Base-by-base conservation (phyloP, 352 stramenopile species). In the Phytophthora fragariae region DNA sequence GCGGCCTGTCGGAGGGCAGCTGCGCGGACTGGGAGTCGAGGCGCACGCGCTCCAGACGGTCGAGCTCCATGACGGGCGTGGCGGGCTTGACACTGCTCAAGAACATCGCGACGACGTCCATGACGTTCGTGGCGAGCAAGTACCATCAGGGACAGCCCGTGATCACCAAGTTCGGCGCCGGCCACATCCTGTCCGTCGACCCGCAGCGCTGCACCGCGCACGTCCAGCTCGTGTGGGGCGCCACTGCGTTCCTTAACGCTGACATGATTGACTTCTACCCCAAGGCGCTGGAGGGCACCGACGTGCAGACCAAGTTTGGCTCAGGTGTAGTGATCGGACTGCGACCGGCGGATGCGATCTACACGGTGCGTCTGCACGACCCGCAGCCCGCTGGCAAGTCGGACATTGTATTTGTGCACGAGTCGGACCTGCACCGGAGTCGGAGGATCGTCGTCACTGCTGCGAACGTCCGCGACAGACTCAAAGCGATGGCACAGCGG, bases 221-320 rank as follows among this genome's bases (percentile, higher is more conserved):
- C 21, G 79, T 95, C 50, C 80, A 92, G 77, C 83, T 93, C 50
- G 81, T 82, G 55, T 92, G 77, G 69, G 88, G 88, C 12, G 84
- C 82, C 12, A 84, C 72, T 24, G 85, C 86, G 14, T 93, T 68
- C 58, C 72, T 95, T 35, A 82, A 75, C 52, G 80, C 77, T 2
- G 82, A 89, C 64, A 83, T 84, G 72, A 88, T 95, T 65, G 77
- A 86, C 47, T 82, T 82, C 68, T 91, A 93, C 70, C 77, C 81
- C 24, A 95, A 95, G 70, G 88, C 82, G 31, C 76, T 95, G 11
- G 82, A 84, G 11, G 88, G 88, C 29, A 92, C 90, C 59, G 84
- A 95, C 12, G 88, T 95, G 54, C 77, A 81, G 49, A 92, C 88
- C 52, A 93, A 95, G 70, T 95, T 95, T 64, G 88, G 88, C 29